phyloP scores from a whole-genome alignment of 1,284 basidiomycete genomes.

The Vanrija sp. region DNA sequence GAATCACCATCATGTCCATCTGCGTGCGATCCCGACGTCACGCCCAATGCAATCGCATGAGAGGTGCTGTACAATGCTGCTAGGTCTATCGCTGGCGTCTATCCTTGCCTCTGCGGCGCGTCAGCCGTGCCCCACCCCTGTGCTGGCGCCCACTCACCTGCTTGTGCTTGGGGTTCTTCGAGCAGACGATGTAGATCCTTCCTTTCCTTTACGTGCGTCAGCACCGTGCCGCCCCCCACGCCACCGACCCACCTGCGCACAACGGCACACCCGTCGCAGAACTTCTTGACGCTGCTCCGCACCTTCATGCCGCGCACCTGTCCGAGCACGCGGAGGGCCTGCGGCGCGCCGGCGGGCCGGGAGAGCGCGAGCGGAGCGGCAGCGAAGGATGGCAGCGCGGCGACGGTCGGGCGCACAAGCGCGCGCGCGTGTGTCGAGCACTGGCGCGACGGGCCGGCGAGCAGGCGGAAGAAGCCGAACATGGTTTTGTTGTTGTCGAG shows the following conservation, averaged over 20 bases:
- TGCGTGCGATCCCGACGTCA: too few species aligned
- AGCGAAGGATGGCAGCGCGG: neutral
- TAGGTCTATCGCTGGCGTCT: too few species aligned
- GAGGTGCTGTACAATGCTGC: too few species aligned
- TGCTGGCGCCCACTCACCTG: conserved; percentile 62
- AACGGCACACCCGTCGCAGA: conserved; percentile 84
- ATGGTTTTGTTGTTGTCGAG: neutral
- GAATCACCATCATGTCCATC: too few species aligned
- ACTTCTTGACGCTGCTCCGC: conserved; percentile 83
- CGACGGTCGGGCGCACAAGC: conserved; percentile 3
- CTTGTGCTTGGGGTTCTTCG: conserved; percentile 94
- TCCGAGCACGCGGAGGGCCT: conserved; percentile 17
- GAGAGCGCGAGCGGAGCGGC: conserved; percentile 3
- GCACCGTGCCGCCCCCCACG: too few species aligned
- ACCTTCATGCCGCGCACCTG: conserved; percentile 85
- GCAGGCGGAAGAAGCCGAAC: conserved; percentile 1
- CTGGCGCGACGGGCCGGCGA: neutral
- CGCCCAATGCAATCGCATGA: too few species aligned
- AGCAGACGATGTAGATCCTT: conserved; percentile 87
- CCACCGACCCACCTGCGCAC: conserved; percentile 56
- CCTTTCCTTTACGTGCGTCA: conserved; percentile 62
- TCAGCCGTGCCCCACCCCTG: too few species aligned
- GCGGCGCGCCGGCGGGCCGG: conserved; percentile 6
- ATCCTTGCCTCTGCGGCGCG: too few species aligned
- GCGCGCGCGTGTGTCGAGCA: conserved; percentile 12